Evolutionary conservation across 2,329 filamentous ascomycete species (phyloP), one percentile per base, ranked within the genome.

Genomic region (Aspergillus sp.): DNA sequence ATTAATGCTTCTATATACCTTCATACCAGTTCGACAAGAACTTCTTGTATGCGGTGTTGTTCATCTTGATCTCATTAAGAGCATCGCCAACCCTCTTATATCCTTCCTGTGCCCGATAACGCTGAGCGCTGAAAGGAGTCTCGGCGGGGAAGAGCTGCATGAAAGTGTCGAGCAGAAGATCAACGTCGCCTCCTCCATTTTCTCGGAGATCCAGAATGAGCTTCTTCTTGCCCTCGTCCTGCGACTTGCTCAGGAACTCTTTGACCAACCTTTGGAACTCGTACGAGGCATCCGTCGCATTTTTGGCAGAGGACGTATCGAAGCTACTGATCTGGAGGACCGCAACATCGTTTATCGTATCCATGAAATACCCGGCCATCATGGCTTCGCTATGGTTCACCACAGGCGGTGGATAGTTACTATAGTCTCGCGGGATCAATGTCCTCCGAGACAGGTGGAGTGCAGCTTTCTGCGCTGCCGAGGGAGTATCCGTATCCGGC

Each of bases 151-250:
- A 78, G 17, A 79, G 68, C 56, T 78, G 74, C 45, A 71, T 71
- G 59, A 82, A 82, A 0, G 72, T 55, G 33, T 75, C 71, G 38
- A 68, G 70, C 4, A 71, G 73, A 7, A 73, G 67, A 7, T 66
- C 53, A 9, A 77, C 57, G 41, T 62, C 60, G 1, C 83, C 82
- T 38, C 82, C 83, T 1, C 70, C 70, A 52, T 86, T 86, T 2
- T 69, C 73, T 4, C 76, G 74, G 7, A 85, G 57, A 51, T 86
- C 83, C 48, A 86, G 75, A 22, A 86, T 72, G 7, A 86, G 68
- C 60, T 78, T 81, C 6, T 68, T 76, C 58, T 79, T 81, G 3
- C 71, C 68, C 1, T 66, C 65, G 2, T 61, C 53, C 38, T 73
- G 71, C 10, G 73, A 73, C 37, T 69, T 64, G 0, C 69, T 63